A percentile compares a stretch with the other conserved stretches of the same genome.
Evolutionary conservation across 352 stramenopile genomes (phyloP).

Genomic region (Phytophthora hybrid): DNA sequence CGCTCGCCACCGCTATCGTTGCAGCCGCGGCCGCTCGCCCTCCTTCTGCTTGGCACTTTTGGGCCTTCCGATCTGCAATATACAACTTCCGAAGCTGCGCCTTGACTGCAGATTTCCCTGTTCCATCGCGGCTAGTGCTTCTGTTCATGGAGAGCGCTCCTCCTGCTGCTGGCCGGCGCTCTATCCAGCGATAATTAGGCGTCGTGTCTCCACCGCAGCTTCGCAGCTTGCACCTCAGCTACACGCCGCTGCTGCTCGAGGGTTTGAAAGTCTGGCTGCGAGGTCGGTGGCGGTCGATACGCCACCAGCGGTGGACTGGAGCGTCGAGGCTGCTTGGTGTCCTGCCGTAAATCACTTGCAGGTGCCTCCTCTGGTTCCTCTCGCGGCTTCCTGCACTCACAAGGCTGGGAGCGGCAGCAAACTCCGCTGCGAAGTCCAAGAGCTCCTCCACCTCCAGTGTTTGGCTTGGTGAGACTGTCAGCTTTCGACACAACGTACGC

Average conservation of each 20-base stretch:
- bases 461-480: constrained; percentile 31
- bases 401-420: constrained; percentile 39
- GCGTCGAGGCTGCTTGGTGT: constrained; percentile 31
- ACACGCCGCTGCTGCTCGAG: constrained; percentile 41
- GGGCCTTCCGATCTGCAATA: constrained; percentile 8
- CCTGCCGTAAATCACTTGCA: constrained; percentile 3
- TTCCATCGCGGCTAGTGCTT: constrained; percentile 29
- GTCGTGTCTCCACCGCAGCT: constrained; percentile 33
- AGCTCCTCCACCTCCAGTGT: constrained; percentile 21
- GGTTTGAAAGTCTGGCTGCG: constrained; percentile 37
- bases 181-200: constrained; percentile 36
- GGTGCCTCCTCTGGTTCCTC: constrained; percentile 1
- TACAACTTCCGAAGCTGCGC: constrained; percentile 22
- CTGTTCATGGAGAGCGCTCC: constrained; percentile 34
- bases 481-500: constrained; percentile 38
- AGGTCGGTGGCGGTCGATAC: constrained; percentile 10
- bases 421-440: constrained; percentile 22
- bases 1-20: neutral
- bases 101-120: constrained; percentile 14
- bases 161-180: constrained; percentile 37
- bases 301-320: constrained; percentile 22
- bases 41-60: constrained; percentile 27
- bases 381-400: constrained; percentile 26
- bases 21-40: neutral
- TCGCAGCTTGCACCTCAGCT: constrained; percentile 27